Evolutionary conservation across 805 yeast species (phyloP), one percentile per base, ranked within the genome.

Genomic region (Lipomyces oligophaga): DNA sequence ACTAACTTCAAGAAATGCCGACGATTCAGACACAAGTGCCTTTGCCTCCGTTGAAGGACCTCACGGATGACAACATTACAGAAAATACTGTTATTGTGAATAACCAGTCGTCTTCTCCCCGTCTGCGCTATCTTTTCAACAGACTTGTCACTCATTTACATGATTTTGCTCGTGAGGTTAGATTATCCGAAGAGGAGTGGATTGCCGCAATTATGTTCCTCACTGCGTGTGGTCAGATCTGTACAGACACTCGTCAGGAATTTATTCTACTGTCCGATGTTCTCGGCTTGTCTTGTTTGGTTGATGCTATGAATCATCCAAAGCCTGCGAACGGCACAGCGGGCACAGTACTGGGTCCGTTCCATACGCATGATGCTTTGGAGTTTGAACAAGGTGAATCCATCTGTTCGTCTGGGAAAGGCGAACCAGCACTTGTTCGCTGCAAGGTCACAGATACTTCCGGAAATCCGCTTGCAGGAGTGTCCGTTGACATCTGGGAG

Each of bases 101-200:
- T 37, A 34, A 38, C 44, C 49, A 39, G 43, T 28, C 43, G 25
- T 20, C 20, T 11, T 25, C 35, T 5, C 43, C 37, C 13, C 34
- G 49, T 1, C 41, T 41, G 27, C 49, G 39, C 28, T 52, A 22
- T 38, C 32, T 55, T 21, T 31, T 55, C 25, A 45, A 38, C n/a
- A 26, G 52, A 5, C 58, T 65, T 32, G 63, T 67, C 32, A 66
- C 63, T 36, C 70, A 67, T 43, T 45, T 67, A 8, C 70, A 67
- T 37, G 70, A 67, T 36, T 67, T 67, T 49, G 58, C 69, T 6
- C 57, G 70, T 35, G 70, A 67, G 40, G 64, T 63, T 35, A 42
- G 56, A 38, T 58, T 67, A 51, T 63, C 69, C 15, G 60, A 64
- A 7, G 70, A 67, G 1, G 70, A 67, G 51, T 67, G 70, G 69